phyloP scores from a whole-genome alignment of 495 filamentous ascomycete genomes.

The Aspergillus avenaceus region DNA sequence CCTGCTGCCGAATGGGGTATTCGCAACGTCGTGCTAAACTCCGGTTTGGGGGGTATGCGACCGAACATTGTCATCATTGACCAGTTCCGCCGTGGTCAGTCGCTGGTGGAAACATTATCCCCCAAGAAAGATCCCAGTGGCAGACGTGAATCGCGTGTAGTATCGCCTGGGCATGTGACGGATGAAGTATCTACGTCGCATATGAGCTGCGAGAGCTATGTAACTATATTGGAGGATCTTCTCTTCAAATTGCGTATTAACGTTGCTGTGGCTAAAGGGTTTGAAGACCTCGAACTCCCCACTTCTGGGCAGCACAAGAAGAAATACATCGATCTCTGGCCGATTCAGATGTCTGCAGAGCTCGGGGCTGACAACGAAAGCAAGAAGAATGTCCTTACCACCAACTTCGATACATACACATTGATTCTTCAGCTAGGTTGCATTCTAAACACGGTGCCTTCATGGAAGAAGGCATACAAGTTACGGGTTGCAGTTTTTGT shows the following conservation, averaged over 20 bases:
- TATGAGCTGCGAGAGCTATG: constrained; percentile 64
- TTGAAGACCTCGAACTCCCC: constrained; percentile 71
- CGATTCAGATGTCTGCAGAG: constrained; percentile 80
- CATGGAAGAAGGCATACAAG: constrained; percentile 73
- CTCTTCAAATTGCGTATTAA: constrained; percentile 76
- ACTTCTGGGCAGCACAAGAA: constrained; percentile 54
- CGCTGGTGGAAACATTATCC: constrained; percentile 44
- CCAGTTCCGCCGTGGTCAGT: constrained; percentile 56
- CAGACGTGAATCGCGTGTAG: constrained; percentile 20
- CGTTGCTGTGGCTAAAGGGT: constrained; percentile 81
- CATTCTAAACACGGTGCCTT: constrained; percentile 76
- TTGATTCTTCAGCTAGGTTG: constrained; percentile 82
- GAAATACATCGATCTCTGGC: constrained; percentile 85
- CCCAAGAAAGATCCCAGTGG: constrained; percentile 23
- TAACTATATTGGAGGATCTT: constrained; percentile 81
- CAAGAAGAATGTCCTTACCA: constrained; percentile 69
- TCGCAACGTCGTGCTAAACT: constrained; percentile 74
- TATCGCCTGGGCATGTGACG: constrained; percentile 7
- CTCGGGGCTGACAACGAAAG: constrained; percentile 58
- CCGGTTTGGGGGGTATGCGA: constrained; percentile 84
- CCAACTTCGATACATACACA: constrained; percentile 91
- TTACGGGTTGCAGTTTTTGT: constrained; percentile 81
- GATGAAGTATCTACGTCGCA: constrained; percentile 47
- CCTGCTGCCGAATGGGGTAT: constrained; percentile 83
- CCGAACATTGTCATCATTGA: constrained; percentile 84